These are phyloP conservation scores for Colletotrichum tofieldiae DNA, from an alignment of 2,329 filamentous ascomycete species.

Conservation along the genomic window DNA sequence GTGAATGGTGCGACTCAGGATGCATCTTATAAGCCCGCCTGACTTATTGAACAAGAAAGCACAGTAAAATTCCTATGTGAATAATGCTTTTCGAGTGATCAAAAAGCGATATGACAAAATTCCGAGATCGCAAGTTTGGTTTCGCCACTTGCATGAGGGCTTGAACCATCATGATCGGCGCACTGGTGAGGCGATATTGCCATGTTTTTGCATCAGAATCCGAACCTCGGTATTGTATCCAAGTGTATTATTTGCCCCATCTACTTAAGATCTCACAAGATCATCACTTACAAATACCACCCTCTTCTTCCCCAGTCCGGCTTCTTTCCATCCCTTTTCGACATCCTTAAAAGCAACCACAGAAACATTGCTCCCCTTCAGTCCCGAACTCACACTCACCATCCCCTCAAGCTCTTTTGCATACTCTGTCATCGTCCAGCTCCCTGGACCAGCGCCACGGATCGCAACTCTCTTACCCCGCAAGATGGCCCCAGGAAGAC, in stretches of 20 bases:
- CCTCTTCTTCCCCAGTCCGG: constrained; percentile 44
- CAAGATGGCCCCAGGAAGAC: constrained; percentile 60
- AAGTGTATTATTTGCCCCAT: neutral
- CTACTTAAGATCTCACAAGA: neutral
- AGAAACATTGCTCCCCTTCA: constrained; percentile 45
- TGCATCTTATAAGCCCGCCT: neutral
- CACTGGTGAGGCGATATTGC: neutral
- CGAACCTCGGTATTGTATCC: too few relatives aligned
- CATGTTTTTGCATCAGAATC: neutral
- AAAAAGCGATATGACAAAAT: neutral
- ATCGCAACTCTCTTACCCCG: constrained; percentile 65
- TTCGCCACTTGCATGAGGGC: neutral
- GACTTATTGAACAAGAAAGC: neutral
- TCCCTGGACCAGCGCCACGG: constrained; percentile 62
- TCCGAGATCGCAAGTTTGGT: neutral
- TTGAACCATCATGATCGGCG: neutral
- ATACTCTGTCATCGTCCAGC: constrained; percentile 54
- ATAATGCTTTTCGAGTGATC: neutral
- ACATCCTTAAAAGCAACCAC: constrained; percentile 47
- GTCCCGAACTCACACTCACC: constrained; percentile 47
- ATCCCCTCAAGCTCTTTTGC: constrained; percentile 46
- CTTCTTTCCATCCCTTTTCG: constrained; percentile 47
- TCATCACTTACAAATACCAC: constrained; percentile 51
- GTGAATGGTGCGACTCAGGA: neutral
- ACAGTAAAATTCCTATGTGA: too few relatives aligned